Percentiles rank a stretch among this genome's conserved stretches.
These are phyloP conservation scores for Phytophthora multivora DNA, from an alignment of 352 stramenopile genomes.

Conservation along the genomic window DNA sequence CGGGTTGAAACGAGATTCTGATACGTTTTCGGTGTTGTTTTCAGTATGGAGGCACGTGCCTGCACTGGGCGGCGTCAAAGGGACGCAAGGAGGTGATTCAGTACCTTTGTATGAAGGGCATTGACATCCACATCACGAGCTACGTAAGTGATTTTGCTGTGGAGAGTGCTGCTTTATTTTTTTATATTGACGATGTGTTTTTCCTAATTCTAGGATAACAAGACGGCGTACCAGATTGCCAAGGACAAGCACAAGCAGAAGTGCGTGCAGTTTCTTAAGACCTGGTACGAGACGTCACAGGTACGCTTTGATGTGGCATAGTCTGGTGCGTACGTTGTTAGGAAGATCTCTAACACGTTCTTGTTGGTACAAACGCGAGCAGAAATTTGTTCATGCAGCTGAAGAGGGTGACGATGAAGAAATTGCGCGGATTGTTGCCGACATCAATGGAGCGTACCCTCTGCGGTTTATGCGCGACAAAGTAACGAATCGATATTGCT, in stretches of 20 bases:
- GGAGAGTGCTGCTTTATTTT: not conserved
- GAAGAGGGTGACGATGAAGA: conserved; percentile 85
- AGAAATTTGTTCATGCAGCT: conserved; percentile 86
- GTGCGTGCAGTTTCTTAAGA: conserved; percentile 87
- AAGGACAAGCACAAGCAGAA: conserved; percentile 91
- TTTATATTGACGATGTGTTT: not conserved
- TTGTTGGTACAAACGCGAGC: not conserved
- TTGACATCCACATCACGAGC: conserved; percentile 89
- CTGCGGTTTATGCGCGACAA: conserved; percentile 86
- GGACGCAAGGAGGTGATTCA: conserved; percentile 88
- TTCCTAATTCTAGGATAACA: conserved; percentile 68
- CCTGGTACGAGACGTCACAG: conserved; percentile 89
- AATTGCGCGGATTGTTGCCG: conserved; percentile 75
- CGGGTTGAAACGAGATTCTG: not conserved
- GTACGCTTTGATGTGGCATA: conserved; percentile 27
- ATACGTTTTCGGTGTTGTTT: not conserved
- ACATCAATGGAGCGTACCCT: conserved; percentile 81
- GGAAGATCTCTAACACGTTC: not conserved
- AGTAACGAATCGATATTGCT: conserved; percentile 31
- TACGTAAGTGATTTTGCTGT: conserved; percentile 60
- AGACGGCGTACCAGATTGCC: conserved; percentile 86
- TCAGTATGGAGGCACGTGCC: conserved; percentile 83
- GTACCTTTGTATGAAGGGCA: conserved; percentile 89
- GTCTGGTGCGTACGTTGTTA: not conserved
- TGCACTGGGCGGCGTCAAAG: conserved; percentile 86